These are phyloP conservation scores for Scedosporium minutisporum DNA, from an alignment of 2,329 filamentous ascomycete genomes.

Conservation along the genomic window DNA sequence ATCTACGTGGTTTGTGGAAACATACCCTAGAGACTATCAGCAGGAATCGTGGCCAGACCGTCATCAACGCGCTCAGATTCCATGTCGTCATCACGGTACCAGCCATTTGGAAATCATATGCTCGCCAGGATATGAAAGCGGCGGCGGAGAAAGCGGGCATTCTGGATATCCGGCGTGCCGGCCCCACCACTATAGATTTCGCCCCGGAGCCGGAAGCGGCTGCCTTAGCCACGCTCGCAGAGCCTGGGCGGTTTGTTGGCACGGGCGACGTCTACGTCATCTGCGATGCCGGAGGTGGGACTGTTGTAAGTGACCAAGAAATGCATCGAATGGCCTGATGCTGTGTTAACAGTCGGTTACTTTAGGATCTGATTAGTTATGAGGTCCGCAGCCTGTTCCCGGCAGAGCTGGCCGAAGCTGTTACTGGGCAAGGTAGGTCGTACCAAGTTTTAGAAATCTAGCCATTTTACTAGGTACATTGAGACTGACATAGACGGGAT, in stretches of 20 bases:
- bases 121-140: constrained; percentile 23
- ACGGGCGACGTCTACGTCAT: constrained; percentile 18
- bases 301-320: constrained; percentile 15
- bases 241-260: constrained; percentile 13
- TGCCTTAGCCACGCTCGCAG: constrained; percentile 25
- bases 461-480: no score
- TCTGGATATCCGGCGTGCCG: constrained; percentile 15
- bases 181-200: constrained; percentile 22
- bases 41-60: constrained; percentile 11
- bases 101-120: constrained; percentile 34
- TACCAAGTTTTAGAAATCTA: no score
- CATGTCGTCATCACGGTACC: constrained; percentile 32
- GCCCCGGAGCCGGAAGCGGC: constrained; percentile 36
- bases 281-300: constrained; percentile 26
- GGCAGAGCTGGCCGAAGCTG: constrained; percentile 23
- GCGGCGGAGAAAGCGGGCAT: constrained; percentile 27
- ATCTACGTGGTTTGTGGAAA: constrained; percentile 23
- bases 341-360: no score
- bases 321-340: neutral
- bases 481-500: no score
- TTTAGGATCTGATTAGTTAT: constrained; percentile 32
- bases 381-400: constrained; percentile 13
- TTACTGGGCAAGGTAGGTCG: constrained; percentile 16
- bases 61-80: constrained; percentile 17
- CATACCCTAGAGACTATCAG: constrained; percentile 18